These are phyloP conservation scores for Pseudozyma pruni DNA, from an alignment of 1,284 basidiomycete species.

Conservation along the genomic window DNA sequence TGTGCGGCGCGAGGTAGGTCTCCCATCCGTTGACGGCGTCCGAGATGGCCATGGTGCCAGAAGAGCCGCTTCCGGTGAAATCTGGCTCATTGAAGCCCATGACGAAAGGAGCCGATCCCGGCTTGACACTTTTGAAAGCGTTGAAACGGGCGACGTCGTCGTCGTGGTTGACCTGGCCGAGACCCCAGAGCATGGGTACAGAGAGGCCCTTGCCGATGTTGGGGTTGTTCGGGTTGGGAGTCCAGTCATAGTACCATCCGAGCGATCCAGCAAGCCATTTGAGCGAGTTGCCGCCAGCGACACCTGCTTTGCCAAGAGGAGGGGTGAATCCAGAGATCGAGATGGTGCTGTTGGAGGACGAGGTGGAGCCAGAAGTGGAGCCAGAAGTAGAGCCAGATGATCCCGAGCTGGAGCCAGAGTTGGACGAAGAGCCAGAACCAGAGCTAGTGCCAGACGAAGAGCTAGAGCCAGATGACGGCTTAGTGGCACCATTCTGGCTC, in stretches of 20 bases:
- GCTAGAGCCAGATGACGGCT: conserved; percentile 13
- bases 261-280: conserved; percentile 33
- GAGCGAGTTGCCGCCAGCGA: conserved; percentile 58
- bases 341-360: conserved; percentile 12
- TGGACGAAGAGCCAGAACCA: conserved; percentile 9
- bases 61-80: conserved; percentile 48
- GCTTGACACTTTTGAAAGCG: conserved; percentile 50
- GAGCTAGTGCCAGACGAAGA: conserved; percentile 9
- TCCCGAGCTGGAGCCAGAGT: no score
- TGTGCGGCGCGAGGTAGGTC: conserved; percentile 47
- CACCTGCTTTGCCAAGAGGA: conserved; percentile 53
- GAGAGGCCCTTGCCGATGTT: conserved; percentile 28
- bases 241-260: conserved; percentile 54
- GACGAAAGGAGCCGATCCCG: conserved; percentile 36
- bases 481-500: no score
- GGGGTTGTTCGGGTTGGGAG: conserved; percentile 42
- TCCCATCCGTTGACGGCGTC: conserved; percentile 54
- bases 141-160: conserved; percentile 48
- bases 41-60: conserved; percentile 33
- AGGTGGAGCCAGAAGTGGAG: conserved; percentile 19
- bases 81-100: conserved; percentile 59
- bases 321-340: conserved; percentile 36
- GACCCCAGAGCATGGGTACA: conserved; percentile 58
- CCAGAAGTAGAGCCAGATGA: conserved; percentile 19
- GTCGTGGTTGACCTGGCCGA: conserved; percentile 47